Percentiles rank a stretch among this genome's conserved stretches.
Conservation (phyloP, 2,329 filamentous ascomycete genomes). For the Scleromitrula shiraiana region DNA sequence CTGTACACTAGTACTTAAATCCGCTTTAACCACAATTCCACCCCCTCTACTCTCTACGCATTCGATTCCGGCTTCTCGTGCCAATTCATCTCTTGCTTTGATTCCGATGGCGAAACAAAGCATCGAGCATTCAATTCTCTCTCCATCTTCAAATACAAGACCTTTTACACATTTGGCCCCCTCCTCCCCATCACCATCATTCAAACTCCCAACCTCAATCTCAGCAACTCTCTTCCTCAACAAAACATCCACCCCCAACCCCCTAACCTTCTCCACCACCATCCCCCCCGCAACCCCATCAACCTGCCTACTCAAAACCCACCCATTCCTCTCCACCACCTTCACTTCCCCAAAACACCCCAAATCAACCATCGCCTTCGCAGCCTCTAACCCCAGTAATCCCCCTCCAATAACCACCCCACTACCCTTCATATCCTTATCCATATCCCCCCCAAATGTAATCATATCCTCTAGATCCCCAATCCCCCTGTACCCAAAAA, state of each 20-base stretch:
- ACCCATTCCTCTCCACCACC: conserved; percentile 73
- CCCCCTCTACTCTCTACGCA: conserved; percentile 67
- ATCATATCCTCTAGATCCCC: conserved; percentile 74
- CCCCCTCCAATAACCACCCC: conserved; percentile 80
- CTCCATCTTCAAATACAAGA: conserved; percentile 73
- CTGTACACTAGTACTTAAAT: conserved; percentile 60
- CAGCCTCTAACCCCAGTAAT: conserved; percentile 77
- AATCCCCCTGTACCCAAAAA: conserved; percentile 86
- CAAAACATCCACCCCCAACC: conserved; percentile 73
- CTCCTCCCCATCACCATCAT: too few species aligned
- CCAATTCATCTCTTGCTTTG: conserved; percentile 71
- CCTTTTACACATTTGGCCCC: conserved; percentile 61
- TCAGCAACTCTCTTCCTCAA: conserved; percentile 66
- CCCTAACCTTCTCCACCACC: conserved; percentile 72
- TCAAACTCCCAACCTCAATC: conserved; percentile 66
- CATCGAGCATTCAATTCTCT: conserved; percentile 67
- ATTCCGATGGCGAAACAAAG: conserved; percentile 90
- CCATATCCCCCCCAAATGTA: conserved; percentile 51
- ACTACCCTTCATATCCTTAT: conserved; percentile 43
- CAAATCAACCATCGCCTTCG: conserved; percentile 86
- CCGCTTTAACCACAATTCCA: conserved; percentile 53
- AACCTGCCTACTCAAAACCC: conserved; percentile 75
- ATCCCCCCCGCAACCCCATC: conserved; percentile 73
- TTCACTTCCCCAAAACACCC: conserved; percentile 66
- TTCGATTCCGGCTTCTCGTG: conserved; percentile 58